Evolutionary conservation across 2,329 filamentous ascomycete species (phyloP).

Genomic region (Thielaviopsis musarum): DNA sequence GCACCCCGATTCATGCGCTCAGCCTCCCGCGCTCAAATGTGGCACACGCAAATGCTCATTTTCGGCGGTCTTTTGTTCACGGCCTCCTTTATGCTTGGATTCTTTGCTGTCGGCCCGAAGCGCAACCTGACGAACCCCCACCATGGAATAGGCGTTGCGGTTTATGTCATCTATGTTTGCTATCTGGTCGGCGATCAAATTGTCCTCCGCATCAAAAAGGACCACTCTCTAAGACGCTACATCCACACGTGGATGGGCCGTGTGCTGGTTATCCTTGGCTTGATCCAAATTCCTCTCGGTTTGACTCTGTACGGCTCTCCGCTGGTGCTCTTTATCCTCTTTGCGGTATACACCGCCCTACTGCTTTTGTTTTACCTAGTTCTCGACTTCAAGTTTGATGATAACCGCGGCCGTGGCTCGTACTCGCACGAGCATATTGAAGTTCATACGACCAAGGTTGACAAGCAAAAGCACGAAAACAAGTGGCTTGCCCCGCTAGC

Average conservation of each 20-base stretch:
- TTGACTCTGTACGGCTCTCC: conserved; percentile 87
- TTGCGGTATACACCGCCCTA: conserved; percentile 58
- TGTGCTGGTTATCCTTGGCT: conserved; percentile 59
- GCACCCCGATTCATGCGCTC: conserved; percentile 54
- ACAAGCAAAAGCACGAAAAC: conserved; percentile 19
- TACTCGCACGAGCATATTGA: conserved; percentile 26
- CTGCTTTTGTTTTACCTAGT: conserved; percentile 65
- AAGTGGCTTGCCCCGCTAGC: conserved; percentile 37
- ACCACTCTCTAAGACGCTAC: conserved; percentile 36
- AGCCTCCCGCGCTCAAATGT: conserved; percentile 43
- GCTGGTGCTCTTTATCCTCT: conserved; percentile 69
- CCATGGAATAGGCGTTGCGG: conserved; percentile 65
- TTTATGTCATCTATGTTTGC: conserved; percentile 55
- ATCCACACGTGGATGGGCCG: conserved; percentile 83
- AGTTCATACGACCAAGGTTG: conserved; percentile 17
- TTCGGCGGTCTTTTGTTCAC: conserved; percentile 50
- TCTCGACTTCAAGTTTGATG: conserved; percentile 51
- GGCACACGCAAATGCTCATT: conserved; percentile 61
- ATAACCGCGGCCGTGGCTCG: conserved; percentile 30
- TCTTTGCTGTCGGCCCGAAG: conserved; percentile 58
- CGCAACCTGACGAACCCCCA: conserved; percentile 66
- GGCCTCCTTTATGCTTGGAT: conserved; percentile 58
- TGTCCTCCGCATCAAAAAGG: conserved; percentile 34
- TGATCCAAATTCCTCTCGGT: conserved; percentile 76
- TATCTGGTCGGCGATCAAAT: conserved; percentile 55